These are phyloP conservation scores for Sonneratia alba DNA, from an alignment of 345 rosid species.

Conservation along the genomic window DNA sequence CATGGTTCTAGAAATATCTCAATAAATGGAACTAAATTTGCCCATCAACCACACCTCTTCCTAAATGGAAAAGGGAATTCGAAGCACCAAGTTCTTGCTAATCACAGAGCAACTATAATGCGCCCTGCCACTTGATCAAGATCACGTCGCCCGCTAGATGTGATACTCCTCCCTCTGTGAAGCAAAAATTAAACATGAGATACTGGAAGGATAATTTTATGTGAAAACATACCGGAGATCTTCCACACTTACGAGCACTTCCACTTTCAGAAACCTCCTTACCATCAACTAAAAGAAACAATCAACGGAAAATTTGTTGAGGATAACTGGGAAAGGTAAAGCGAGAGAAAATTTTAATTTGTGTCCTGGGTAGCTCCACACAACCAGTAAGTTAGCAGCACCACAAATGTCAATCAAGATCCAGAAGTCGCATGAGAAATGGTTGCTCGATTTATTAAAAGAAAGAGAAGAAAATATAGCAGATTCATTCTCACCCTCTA, in stretches of 20 bases:
- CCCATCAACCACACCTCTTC: not conserved
- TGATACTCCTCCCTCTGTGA: conserved; percentile 72
- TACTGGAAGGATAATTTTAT: not conserved
- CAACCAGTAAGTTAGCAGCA: not conserved
- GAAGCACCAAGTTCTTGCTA: not conserved
- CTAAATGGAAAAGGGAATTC: not conserved
- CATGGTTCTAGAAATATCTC: not conserved
- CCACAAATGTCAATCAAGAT: not conserved
- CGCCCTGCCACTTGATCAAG: conserved; percentile 92
- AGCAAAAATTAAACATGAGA: not conserved
- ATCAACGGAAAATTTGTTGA: not conserved
- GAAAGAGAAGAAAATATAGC: not conserved
- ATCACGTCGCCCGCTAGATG: conserved; percentile 79
- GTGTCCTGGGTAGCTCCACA: not conserved
- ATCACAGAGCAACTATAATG: conserved; percentile 33
- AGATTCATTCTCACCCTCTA: conserved; percentile 41
- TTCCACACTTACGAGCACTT: not conserved
- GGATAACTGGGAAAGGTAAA: not conserved
- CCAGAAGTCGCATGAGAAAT: not conserved
- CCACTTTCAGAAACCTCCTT: not conserved
- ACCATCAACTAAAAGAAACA: not conserved
- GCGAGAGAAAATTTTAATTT: not conserved
- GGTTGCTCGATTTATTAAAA: not conserved
- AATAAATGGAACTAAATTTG: not conserved
- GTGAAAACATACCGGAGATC: not conserved